These are phyloP conservation scores for Thozetella sp. DNA, from an alignment of 495 filamentous ascomycete species.

Conservation along the genomic window DNA sequence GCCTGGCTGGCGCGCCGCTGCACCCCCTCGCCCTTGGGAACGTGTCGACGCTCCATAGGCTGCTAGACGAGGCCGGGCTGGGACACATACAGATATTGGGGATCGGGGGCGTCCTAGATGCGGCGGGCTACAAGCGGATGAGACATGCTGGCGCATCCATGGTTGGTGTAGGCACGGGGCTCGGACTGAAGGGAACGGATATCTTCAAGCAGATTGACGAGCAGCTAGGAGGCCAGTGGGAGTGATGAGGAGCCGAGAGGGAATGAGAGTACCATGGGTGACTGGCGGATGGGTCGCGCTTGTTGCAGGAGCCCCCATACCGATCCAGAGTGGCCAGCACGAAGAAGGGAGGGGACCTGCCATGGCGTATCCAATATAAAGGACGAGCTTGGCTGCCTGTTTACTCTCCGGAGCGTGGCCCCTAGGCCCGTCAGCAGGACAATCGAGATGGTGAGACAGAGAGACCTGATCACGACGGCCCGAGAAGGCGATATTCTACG, in stretches of 20 bases:
- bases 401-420: no score
- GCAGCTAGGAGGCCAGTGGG: slow-evolving; percentile 10
- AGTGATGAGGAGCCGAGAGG: background rate
- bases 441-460: no score
- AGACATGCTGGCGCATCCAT: slow-evolving; percentile 59
- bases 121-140: slow-evolving; percentile 62
- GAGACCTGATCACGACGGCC: no score
- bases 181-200: slow-evolving; percentile 58
- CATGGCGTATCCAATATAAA: no score
- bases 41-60: slow-evolving; percentile 56
- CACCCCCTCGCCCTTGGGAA: slow-evolving; percentile 78
- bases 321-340: no score
- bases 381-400: no score
- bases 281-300: no score
- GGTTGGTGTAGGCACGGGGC: slow-evolving; percentile 65
- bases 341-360: no score
- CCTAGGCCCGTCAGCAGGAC: no score
- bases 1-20: slow-evolving; percentile 65
- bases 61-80: slow-evolving; percentile 52
- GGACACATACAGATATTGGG: slow-evolving; percentile 59
- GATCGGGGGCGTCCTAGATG: slow-evolving; percentile 66
- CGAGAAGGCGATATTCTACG: no score
- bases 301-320: no score
- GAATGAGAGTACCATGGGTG: background rate
- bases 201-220: slow-evolving; percentile 60